These are phyloP conservation scores for Naganishia antarctica DNA, from an alignment of 768 basidiomycete species.

Conservation along the genomic window DNA sequence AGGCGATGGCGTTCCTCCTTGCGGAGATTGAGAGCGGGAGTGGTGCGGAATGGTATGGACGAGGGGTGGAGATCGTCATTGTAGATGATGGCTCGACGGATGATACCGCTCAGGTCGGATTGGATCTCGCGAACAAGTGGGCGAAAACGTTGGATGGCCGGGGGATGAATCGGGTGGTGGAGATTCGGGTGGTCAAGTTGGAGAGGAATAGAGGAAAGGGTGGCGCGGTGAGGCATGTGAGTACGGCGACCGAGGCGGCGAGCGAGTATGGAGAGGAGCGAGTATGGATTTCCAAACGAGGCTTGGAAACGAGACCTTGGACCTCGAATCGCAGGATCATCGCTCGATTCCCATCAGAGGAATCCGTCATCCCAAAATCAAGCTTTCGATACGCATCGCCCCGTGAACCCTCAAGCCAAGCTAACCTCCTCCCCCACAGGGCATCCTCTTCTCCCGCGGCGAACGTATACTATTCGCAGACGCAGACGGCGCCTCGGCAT, in stretches of 20 bases:
- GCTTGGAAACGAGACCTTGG: too few relatives aligned
- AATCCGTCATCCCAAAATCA: too few relatives aligned
- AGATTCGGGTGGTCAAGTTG: slow-evolving; percentile 73
- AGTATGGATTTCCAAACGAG: too few relatives aligned
- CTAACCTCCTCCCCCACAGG: slow-evolving; percentile 45
- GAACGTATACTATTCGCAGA: slow-evolving; percentile 80
- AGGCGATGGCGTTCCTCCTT: slow-evolving; percentile 57
- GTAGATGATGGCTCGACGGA: slow-evolving; percentile 87
- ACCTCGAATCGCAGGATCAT: too few relatives aligned
- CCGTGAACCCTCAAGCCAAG: not conserved
- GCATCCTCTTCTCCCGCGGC: slow-evolving; percentile 77
- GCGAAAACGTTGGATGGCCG: slow-evolving; percentile 49
- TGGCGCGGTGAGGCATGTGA: slow-evolving; percentile 74
- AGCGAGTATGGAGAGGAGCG: too few relatives aligned
- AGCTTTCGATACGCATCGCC: too few relatives aligned
- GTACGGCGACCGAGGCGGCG: slow-evolving; percentile 22
- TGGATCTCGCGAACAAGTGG: slow-evolving; percentile 59
- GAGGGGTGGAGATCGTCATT: slow-evolving; percentile 64
- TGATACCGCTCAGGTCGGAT: slow-evolving; percentile 62
- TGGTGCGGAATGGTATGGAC: slow-evolving; percentile 47
- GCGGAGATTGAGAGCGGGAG: not conserved
- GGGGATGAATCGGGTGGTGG: slow-evolving; percentile 61
- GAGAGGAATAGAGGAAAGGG: slow-evolving; percentile 84
- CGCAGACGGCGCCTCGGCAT: slow-evolving; percentile 86
- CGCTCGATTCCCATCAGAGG: too few relatives aligned